phyloP scores from a whole-genome alignment of 2,329 filamentous ascomycete genomes.

The Neofusicoccum sp. region DNA sequence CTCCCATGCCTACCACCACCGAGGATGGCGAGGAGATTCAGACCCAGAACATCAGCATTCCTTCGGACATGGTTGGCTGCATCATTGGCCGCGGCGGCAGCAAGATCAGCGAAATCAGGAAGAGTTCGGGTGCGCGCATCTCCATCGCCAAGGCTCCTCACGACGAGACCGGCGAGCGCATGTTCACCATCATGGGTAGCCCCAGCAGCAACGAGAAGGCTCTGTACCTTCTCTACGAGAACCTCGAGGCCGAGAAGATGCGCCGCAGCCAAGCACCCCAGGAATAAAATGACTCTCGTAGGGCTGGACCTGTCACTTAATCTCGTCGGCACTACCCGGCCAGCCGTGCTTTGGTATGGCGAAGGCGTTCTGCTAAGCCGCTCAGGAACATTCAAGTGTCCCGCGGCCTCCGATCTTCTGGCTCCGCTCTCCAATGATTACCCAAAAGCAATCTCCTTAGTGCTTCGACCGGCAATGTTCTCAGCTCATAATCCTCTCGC shows the following conservation, averaged over 20 bases:
- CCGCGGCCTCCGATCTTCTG: conserved; percentile 16
- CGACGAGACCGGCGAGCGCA: conserved; percentile 95
- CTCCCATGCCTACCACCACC: conserved; percentile 76
- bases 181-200: conserved; percentile 99
- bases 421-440: conserved; percentile 12
- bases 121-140: conserved; percentile 93
- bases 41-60: conserved; percentile 99
- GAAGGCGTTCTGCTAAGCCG: conserved; percentile 16
- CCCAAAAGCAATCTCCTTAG: conserved; percentile 35
- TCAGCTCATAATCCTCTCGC: conserved; percentile 34
- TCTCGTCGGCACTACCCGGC: neutral
- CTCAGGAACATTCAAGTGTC: conserved; percentile 17
- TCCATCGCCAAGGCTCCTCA: conserved; percentile 97
- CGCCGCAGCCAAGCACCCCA: conserved; percentile 79
- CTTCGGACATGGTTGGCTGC: conserved; percentile 98
- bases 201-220: conserved; percentile 93
- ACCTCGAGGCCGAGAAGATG: conserved; percentile 98
- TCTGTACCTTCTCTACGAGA: conserved; percentile 95
- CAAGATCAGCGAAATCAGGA: conserved; percentile 99
- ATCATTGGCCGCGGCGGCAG: conserved; percentile 93
- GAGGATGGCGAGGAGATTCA: conserved; percentile 98
- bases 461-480: conserved; percentile 34
- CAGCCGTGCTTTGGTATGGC: conserved; percentile 8
- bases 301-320: neutral
- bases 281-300: conserved; percentile 41